A percentile compares a stretch with the other conserved stretches of the same genome.
These are phyloP conservation scores for Aeschynomene evenia DNA, from an alignment of 306 rosid genomes.

Conservation along the genomic window DNA sequence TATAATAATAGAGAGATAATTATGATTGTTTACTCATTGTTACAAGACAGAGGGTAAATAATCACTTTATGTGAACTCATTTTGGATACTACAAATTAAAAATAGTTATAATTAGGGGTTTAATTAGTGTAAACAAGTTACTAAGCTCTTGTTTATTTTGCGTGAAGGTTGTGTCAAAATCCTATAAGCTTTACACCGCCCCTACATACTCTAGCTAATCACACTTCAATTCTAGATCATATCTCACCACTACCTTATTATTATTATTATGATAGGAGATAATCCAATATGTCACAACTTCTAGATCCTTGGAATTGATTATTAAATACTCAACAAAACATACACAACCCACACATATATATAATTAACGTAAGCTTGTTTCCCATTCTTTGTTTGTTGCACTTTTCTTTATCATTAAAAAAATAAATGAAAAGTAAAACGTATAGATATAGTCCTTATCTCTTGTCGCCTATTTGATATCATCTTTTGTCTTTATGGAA, in stretches of 20 bases:
- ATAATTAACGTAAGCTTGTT: conserved; percentile 11
- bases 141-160: neutral
- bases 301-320: neutral
- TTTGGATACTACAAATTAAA: neutral
- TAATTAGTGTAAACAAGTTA: neutral
- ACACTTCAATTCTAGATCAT: neutral
- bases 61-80: neutral
- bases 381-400: neutral
- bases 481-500: conserved; percentile 8
- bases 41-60: neutral
- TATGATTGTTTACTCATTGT: neutral
- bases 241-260: neutral
- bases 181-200: neutral
- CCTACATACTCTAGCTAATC: neutral
- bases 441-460: conserved; percentile 22
- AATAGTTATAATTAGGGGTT: neutral
- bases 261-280: neutral
- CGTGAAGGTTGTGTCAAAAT: neutral
- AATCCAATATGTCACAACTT: neutral
- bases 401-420: neutral
- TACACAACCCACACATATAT: neutral
- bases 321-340: neutral
- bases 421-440: neutral
- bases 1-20: too few relatives aligned
- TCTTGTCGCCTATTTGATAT: conserved; percentile 18